Percentiles rank a stretch among this genome's conserved stretches.
Evolutionary conservation across 2,329 filamentous ascomycete genomes (phyloP).

Genomic region (Penicillium sp.): DNA sequence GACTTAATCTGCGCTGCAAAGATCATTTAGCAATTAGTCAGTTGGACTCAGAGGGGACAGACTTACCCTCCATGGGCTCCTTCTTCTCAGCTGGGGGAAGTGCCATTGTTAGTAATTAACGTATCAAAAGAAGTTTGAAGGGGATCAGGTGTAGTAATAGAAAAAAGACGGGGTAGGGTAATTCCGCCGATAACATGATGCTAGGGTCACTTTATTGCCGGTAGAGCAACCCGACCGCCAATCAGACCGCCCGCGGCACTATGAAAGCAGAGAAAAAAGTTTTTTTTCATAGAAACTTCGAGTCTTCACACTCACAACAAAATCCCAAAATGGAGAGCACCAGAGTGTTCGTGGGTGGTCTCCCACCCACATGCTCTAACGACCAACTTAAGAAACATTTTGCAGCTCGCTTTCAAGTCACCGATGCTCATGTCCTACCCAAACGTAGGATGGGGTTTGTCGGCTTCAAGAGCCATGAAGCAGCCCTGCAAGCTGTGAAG

Average conservation of each 20-base stretch:
- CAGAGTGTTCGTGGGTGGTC: slow-evolving; percentile 67
- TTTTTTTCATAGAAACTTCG: slow-evolving; percentile 10
- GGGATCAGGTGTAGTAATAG: neutral
- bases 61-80: slow-evolving; percentile 74
- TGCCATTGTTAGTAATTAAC: slow-evolving; percentile 33
- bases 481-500: slow-evolving; percentile 78
- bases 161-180: neutral
- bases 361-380: slow-evolving; percentile 82
- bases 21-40: slow-evolving; percentile 17
- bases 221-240: neutral
- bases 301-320: slow-evolving; percentile 20
- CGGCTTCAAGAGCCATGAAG: slow-evolving; percentile 79
- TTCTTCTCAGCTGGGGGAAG: slow-evolving; percentile 46
- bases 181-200: slow-evolving; percentile 15
- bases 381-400: slow-evolving; percentile 89
- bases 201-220: slow-evolving; percentile 13
- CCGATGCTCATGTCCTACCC: slow-evolving; percentile 87
- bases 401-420: slow-evolving; percentile 71
- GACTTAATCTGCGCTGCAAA: slow-evolving; percentile 88
- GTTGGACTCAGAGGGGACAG: neutral
- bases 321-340: slow-evolving; percentile 66
- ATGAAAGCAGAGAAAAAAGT: slow-evolving; percentile 33
- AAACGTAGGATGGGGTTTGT: slow-evolving; percentile 92
- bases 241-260: slow-evolving; percentile 35
- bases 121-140: neutral